A percentile compares a stretch with the other conserved stretches of the same genome.
Conservation (phyloP, 2,329 filamentous ascomycete genomes). For the Aureobasidium leucospermi region DNA sequence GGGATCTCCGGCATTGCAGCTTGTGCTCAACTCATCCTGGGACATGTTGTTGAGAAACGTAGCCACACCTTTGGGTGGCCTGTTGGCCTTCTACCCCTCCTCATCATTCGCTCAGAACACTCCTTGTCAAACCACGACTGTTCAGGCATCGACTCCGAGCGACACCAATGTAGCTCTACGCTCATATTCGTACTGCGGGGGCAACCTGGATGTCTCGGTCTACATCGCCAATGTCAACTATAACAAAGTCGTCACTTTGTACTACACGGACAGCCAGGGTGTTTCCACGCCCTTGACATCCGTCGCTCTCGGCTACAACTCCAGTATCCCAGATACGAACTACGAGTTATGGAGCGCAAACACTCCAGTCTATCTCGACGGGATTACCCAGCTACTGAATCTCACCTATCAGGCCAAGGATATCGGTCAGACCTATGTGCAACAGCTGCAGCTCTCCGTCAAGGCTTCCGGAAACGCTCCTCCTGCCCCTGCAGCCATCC, state of each 20-base stretch:
- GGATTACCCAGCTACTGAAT: constrained; percentile 25
- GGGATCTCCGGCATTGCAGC: not conserved
- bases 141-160: constrained; percentile 17
- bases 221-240: constrained; percentile 27
- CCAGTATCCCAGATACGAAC: constrained; percentile 19
- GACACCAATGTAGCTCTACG: constrained; percentile 21
- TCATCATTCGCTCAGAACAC: constrained; percentile 16
- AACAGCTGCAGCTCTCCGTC: constrained; percentile 21
- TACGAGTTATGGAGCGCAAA: constrained; percentile 25
- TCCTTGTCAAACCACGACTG: constrained; percentile 20
- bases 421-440: constrained; percentile 22
- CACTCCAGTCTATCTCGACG: constrained; percentile 25
- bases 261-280: constrained; percentile 24
- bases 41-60: constrained; percentile 10
- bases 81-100: constrained; percentile 8
- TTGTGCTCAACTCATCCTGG: constrained; percentile 10
- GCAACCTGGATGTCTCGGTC: constrained; percentile 21
- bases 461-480: constrained; percentile 21
- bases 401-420: constrained; percentile 25
- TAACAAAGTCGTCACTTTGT: constrained; percentile 26
- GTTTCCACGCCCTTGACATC: constrained; percentile 25
- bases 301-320: constrained; percentile 22
- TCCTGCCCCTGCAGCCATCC: constrained; percentile 18
- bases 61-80: not conserved
- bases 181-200: constrained; percentile 27